These are phyloP conservation scores for Larix kaempferi DNA, from an alignment of 75 land plant genomes.

Conservation along the genomic window DNA sequence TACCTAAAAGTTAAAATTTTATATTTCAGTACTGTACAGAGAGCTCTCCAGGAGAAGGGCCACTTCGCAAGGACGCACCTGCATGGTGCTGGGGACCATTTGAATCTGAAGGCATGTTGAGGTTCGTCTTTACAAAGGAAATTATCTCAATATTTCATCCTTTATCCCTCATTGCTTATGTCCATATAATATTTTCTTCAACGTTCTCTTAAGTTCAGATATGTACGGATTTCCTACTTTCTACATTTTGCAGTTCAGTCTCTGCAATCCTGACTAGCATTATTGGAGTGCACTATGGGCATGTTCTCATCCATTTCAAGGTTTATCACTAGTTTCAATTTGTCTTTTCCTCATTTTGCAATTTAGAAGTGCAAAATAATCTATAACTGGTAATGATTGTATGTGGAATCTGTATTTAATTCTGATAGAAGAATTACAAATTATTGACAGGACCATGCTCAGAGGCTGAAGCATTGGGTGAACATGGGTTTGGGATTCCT, in stretches of 20 bases:
- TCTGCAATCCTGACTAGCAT: conserved; percentile 61
- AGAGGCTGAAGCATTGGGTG: conserved; percentile 59
- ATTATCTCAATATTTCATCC: no score
- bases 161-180: no score
- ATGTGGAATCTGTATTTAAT: background rate
- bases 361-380: background rate
- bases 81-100: conserved; percentile 83
- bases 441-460: conserved; percentile 32
- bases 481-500: conserved; percentile 41
- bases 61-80: conserved; percentile 56
- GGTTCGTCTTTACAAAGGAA: conserved; percentile 23
- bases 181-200: background rate
- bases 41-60: conserved; percentile 66
- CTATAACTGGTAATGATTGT: background rate
- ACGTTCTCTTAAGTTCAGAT: background rate
- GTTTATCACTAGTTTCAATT: conserved; percentile 24
- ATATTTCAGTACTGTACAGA: conserved; percentile 49
- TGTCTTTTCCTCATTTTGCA: background rate
- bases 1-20: no score
- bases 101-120: conserved; percentile 85
- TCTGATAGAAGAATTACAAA: background rate
- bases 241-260: conserved; percentile 61
- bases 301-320: conserved; percentile 72
- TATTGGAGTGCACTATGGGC: conserved; percentile 85
- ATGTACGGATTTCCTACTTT: background rate